These are phyloP conservation scores for Pelagomonas calceolata DNA, from an alignment of 108 stramenopile species.

Conservation along the genomic window DNA sequence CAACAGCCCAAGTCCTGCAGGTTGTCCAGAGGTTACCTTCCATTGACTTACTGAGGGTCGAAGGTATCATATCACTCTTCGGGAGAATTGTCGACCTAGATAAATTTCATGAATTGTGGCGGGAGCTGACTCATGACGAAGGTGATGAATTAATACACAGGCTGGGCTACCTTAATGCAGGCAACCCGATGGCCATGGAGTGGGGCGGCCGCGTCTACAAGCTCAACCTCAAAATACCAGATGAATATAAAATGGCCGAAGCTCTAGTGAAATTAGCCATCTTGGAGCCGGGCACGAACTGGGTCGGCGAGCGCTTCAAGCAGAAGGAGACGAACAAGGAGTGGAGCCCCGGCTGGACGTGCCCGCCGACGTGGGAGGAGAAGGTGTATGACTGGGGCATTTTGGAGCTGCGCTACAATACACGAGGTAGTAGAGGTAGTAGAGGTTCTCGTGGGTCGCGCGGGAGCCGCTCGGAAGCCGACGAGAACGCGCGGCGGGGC, in stretches of 20 bases:
- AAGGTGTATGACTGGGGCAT: background rate
- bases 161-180: slow-evolving; percentile 25
- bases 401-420: background rate
- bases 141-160: slow-evolving; percentile 23
- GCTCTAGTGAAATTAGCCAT: slow-evolving; percentile 21
- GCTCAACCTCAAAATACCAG: slow-evolving; percentile 21
- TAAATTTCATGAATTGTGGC: background rate
- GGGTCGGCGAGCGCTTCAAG: slow-evolving; percentile 12
- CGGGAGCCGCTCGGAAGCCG: too few species aligned
- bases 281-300: slow-evolving; percentile 34
- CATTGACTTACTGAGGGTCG: background rate
- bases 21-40: background rate
- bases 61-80: background rate
- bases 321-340: slow-evolving; percentile 2
- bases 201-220: slow-evolving; percentile 26
- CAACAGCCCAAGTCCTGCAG: background rate
- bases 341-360: slow-evolving; percentile 7
- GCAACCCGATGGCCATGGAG: slow-evolving; percentile 27
- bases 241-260: slow-evolving; percentile 29
- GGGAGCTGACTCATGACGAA: slow-evolving; percentile 14
- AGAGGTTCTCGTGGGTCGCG: too few species aligned
- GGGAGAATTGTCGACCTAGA: slow-evolving; percentile 5
- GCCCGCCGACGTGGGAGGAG: background rate
- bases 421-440: too few species aligned
- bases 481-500: too few species aligned